Conservation (phyloP, 208 protist genomes). For the Acanthamoeba healyi region DNA sequence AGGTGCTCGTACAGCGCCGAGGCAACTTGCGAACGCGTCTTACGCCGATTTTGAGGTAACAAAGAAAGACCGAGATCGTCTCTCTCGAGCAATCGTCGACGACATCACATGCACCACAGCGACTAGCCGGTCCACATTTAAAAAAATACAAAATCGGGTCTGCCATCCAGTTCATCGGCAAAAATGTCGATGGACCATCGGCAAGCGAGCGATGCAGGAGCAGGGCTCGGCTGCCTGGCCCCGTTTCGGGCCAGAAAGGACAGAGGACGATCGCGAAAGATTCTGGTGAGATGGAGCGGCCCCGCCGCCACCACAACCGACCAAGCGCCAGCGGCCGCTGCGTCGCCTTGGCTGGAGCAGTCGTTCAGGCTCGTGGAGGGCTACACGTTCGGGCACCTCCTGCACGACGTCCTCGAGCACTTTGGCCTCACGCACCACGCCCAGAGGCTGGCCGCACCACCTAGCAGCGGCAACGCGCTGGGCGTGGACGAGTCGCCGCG, state of each 20-base stretch:
- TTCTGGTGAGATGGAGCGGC: background rate
- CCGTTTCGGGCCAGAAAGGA: background rate
- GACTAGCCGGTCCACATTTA: too few species aligned
- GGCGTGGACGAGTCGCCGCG: background rate
- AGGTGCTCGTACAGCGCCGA: too few species aligned
- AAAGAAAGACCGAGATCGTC: too few species aligned
- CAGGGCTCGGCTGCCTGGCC: background rate
- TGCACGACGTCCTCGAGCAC: background rate
- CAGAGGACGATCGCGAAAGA: background rate
- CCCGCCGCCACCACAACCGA: background rate
- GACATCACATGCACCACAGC: too few species aligned
- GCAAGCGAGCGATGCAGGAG: background rate
- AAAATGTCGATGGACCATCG: background rate
- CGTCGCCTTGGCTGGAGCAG: too few species aligned
- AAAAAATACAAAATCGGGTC: too few species aligned
- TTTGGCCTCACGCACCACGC: background rate
- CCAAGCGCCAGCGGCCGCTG: too few species aligned
- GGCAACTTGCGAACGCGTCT: too few species aligned
- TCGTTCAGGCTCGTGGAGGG: conserved; percentile 3
- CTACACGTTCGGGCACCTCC: background rate
- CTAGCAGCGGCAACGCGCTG: too few species aligned
- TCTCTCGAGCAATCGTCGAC: too few species aligned
- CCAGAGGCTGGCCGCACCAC: too few species aligned
- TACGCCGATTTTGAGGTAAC: too few species aligned
- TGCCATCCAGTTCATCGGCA: background rate